Evolutionary conservation across 176 grass and related monocot species (phyloP), one percentile per base, ranked within the genome.

Genomic region (Phragmites australis): DNA sequence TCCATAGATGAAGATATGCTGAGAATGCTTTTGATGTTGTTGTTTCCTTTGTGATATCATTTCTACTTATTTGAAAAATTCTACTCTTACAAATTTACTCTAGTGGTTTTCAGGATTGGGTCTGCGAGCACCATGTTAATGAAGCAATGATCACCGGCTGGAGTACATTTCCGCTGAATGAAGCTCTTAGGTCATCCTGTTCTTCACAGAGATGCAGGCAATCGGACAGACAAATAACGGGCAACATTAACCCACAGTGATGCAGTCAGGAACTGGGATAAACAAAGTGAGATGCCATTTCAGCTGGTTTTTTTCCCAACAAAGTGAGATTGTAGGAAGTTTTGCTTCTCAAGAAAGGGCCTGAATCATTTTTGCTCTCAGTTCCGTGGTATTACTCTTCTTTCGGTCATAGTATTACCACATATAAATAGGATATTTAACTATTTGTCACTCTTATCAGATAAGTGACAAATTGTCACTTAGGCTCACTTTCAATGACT

Each of bases 311-410:
- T 22, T 3, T 75, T 75, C 26, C 56, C 50, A 74, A 0, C 31
- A 52, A 18, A 62, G 44, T 41, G 29, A 21, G 46, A 42, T 53
- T 71, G 39, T 21, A 6, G 15, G 43, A 50, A 51, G 15, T 53
- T 82, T 75, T 75, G 70, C 39, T 83, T 53, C 69, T 65, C 18
- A 55, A 83, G 64, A 75, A 83, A 31, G 47, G 46, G 59, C 34
- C 12, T 23, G 51, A 81, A 68, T 57, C 72, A 48, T 37, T 41
- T 59, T 60, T 70, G 52, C 16, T 51, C 37, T 44, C 29, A 43
- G 18, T 34, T 50, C 31, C 2, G n/a, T 8, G 41, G 22, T 63
- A 85, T 31, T 30, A 6, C 23, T 32, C 10, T 12, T 13, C 11
- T 45, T 54, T 22, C 11, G 5, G 15, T 14, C n/a, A n/a, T n/a